Percentiles rank a stretch among this genome's conserved stretches.
These are phyloP conservation scores for Calonectria pseudoturangicola DNA, from an alignment of 2,329 filamentous ascomycete genomes.

Conservation along the genomic window DNA sequence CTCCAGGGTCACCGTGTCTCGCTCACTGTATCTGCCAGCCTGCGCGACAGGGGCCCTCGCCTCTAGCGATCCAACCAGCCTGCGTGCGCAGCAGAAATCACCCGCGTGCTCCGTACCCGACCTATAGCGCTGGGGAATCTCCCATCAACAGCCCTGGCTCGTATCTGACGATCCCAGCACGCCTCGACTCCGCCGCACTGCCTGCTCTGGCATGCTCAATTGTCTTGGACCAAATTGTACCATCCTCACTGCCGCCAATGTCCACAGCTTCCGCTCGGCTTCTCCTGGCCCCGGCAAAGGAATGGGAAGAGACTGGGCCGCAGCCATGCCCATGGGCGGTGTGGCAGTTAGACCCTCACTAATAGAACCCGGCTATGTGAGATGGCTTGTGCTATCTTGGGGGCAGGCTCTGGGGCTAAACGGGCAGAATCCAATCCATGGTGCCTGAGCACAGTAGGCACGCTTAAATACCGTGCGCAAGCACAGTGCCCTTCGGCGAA, in stretches of 20 bases:
- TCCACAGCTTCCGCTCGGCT: not conserved
- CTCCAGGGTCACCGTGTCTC: slow-evolving; percentile 8
- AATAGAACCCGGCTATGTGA: slow-evolving; percentile 28
- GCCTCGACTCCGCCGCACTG: not conserved
- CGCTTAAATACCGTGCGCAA: slow-evolving; percentile 36
- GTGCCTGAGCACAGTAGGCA: slow-evolving; percentile 33
- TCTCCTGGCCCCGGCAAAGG: slow-evolving; percentile 9
- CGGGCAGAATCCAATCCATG: slow-evolving; percentile 25
- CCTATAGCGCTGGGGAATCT: slow-evolving; percentile 8
- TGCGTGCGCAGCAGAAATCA: not conserved
- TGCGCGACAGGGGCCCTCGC: not conserved
- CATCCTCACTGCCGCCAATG: not conserved
- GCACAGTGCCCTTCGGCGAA: slow-evolving; percentile 21
- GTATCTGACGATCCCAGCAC: not conserved
- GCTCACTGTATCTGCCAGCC: slow-evolving; percentile 10
- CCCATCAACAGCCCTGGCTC: not conserved
- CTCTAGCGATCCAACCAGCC: slow-evolving; percentile 4
- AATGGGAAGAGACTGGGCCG: slow-evolving; percentile 17
- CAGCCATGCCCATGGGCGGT: slow-evolving; percentile 16
- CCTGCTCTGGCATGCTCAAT: slow-evolving; percentile 1
- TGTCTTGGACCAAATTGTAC: slow-evolving; percentile 18
- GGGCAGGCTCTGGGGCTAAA: slow-evolving; percentile 24
- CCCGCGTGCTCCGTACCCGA: slow-evolving; percentile 14
- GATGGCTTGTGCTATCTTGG: slow-evolving; percentile 25
- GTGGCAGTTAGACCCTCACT: slow-evolving; percentile 17